Base-by-base conservation (phyloP, 257 asterid genomes). In the Striga asiatica region DNA sequence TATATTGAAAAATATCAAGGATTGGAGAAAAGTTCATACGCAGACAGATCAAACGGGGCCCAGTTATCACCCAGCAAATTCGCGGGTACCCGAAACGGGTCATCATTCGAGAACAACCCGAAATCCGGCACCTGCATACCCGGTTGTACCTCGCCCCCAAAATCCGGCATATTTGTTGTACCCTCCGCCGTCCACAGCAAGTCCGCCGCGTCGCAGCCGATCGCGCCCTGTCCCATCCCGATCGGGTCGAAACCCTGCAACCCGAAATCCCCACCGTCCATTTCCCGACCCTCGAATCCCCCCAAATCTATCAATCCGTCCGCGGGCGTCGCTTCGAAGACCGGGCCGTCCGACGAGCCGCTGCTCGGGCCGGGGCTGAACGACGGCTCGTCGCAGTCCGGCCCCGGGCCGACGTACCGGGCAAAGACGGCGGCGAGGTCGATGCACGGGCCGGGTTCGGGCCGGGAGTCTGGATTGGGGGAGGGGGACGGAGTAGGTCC, bases 401-500 rank as follows among this genome's bases (percentile, higher is more conserved):
- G 42, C 42, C 6, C 43, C 48, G 8, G 9, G 0, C 9, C 7
- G 85, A 46, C 81, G 54, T 77, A 88, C 46, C 76, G 79, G 0
- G 89, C 88, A 32, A 77, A 88, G 7, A 88, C 96, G 2, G 85
- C 89, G 0, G 94, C 94, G 37, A 88, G 46, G 55, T 88, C 96
- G 65, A 87, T 87, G 14, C 71, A 68, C 8, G 66, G 28, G 27
- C 22, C 54, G 0, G 64, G 9, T 7, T 46, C 63, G 5, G 0
- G 54, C 43, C 32, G 64, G 21, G 11, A 18, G 8, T 20, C 60
- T 70, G 0, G 57, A 42, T 49, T 24, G 28, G 5, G 6, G 24
- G 16, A 56, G 13, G 10, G 80, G 14, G 49, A 12, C 55, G 11
- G 31, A 22, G 34, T 2, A 35, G 16, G 22, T n/a, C 3, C 23